Evolutionary conservation across 352 stramenopile species (phyloP), one percentile per base, ranked within the genome.

Genomic region (Globisporangium paddicum): DNA sequence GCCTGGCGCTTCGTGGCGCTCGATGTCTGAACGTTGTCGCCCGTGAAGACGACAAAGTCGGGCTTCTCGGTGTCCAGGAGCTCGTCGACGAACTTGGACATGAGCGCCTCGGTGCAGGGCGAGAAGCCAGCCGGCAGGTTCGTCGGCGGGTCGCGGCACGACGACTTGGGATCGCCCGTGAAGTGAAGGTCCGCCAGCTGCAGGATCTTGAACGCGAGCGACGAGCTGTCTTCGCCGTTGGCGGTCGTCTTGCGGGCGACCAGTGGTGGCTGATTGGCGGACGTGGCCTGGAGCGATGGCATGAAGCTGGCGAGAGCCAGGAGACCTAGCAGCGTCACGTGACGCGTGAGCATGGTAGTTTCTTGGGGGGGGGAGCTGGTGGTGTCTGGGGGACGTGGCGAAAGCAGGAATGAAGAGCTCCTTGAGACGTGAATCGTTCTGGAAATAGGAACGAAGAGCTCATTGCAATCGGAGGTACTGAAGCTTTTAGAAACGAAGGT

Each of bases 131-230:
- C 60, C 47, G 13, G 44, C 64, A 52, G 50, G 37, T 54, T 66
- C 21, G 35, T 35, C 18, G 81, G 71, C 9, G 55, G 32, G 32
- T 71, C 59, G 0, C 55, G 62, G 47, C 80, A 90, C 4, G 16
- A 5, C 10, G 21, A 69, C 55, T 59, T 64, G 45, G 30, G 66
- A 59, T 70, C 71, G 48, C 78, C 81, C 1, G 77, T 77, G 48
- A 77, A 72, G 49, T 91, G 81, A 45, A 89, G 66, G 60, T 91
- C 81, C 0, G 81, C 77, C 46, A 91, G 62, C 67, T 91, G 81
- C 14, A 91, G 62, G 35, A 91, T 71, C 68, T 81, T 82, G 62
- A 82, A 86, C 11, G 71, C 50, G 1, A 89, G 59, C 55, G 45
- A 6, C 13, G 37, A 19, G 13, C 13, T n/a, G n/a, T n/a, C n/a